These are phyloP conservation scores for Triticum dicoccoides DNA, from an alignment of 176 grass and related monocot species.

Conservation along the genomic window DNA sequence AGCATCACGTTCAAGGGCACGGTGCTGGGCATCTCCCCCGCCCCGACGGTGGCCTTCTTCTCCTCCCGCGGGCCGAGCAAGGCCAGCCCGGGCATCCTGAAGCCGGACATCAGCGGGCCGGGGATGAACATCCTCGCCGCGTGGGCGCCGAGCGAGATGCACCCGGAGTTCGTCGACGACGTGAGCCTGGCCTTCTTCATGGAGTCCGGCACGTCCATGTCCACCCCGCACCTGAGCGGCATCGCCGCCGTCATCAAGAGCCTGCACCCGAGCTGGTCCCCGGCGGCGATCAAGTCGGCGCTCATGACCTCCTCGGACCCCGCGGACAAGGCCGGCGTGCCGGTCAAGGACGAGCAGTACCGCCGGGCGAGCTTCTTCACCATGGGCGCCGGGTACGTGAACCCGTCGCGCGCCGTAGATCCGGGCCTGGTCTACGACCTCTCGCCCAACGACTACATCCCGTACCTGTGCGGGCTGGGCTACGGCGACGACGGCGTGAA, in stretches of 20 bases:
- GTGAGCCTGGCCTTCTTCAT: conserved; percentile 53
- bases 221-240: conserved; percentile 72
- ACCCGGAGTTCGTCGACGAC: conserved; percentile 39
- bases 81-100: conserved; percentile 51
- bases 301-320: conserved; percentile 59
- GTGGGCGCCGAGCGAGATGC: conserved; percentile 58
- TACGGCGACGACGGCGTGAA: conserved; percentile 45
- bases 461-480: conserved; percentile 55
- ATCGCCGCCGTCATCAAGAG: conserved; percentile 68
- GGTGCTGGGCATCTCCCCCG: conserved; percentile 42
- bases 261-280: conserved; percentile 62
- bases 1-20: conserved; percentile 55
- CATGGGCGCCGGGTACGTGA: conserved; percentile 76
- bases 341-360: conserved; percentile 62
- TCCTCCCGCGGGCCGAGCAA: conserved; percentile 62
- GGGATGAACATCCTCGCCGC: conserved; percentile 73
- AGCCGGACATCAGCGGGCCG: conserved; percentile 67
- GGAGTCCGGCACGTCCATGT: conserved; percentile 70
- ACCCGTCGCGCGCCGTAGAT: conserved; percentile 54
- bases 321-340: conserved; percentile 37
- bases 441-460: conserved; percentile 38
- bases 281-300: conserved; percentile 63
- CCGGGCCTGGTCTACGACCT: conserved; percentile 72
- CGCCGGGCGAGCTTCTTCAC: conserved; percentile 46
- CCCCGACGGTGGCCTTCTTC: conserved; percentile 60